phyloP scores from a whole-genome alignment of 2,329 filamentous ascomycete species.

The Fusarium clavum region DNA sequence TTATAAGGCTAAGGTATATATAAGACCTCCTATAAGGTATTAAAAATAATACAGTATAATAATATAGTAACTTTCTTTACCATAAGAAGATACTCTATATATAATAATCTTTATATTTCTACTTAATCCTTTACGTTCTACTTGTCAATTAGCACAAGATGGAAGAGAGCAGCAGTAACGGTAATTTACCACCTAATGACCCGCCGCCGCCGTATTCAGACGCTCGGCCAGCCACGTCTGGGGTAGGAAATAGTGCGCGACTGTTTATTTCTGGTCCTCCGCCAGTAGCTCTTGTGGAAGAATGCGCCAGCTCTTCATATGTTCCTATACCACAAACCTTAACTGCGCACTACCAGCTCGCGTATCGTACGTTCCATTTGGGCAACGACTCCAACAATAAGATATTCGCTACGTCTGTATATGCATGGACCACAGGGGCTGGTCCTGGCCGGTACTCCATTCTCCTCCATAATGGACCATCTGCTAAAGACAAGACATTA shows the following conservation, averaged over 20 bases:
- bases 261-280: neutral
- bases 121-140: too few relatives aligned
- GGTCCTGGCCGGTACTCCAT: neutral
- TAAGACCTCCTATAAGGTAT: too few relatives aligned
- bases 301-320: neutral
- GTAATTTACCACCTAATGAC: too few relatives aligned
- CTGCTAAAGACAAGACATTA: neutral
- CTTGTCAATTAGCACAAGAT: too few relatives aligned
- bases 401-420: neutral
- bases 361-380: neutral
- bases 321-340: neutral
- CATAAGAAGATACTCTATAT: too few relatives aligned
- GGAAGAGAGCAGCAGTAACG: too few relatives aligned
- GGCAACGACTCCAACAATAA: neutral
- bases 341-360: neutral
- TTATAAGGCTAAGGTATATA: too few relatives aligned
- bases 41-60: too few relatives aligned
- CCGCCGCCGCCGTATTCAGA: too few relatives aligned
- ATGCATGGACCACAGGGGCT: neutral
- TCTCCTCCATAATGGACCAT: neutral
- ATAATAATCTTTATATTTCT: too few relatives aligned
- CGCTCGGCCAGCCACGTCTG: too few relatives aligned
- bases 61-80: too few relatives aligned
- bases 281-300: neutral
- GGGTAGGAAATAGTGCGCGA: neutral